These are phyloP conservation scores for Penicillium janthinellum DNA, from an alignment of 2,329 filamentous ascomycete genomes.

Conservation along the genomic window DNA sequence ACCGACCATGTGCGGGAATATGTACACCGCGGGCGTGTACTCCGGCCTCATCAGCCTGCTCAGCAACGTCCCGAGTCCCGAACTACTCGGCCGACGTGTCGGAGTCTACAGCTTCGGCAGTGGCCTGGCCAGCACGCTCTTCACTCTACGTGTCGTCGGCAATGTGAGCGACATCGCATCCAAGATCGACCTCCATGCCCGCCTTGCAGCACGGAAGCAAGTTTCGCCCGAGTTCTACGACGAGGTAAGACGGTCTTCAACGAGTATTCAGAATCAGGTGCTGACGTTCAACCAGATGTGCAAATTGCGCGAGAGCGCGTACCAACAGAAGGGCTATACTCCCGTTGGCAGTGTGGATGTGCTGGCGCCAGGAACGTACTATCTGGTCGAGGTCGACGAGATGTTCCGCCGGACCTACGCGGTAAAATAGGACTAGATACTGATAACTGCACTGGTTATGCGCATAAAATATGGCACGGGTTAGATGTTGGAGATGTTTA, in stretches of 20 bases:
- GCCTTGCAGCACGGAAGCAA: conserved; percentile 4
- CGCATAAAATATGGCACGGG: no score
- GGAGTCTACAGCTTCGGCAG: conserved; percentile 10
- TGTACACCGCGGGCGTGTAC: conserved; percentile 51
- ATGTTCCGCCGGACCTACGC: background rate
- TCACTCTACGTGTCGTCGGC: conserved; percentile 4
- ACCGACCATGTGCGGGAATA: conserved; percentile 71
- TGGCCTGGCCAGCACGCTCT: conserved; percentile 9
- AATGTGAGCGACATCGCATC: conserved; percentile 5
- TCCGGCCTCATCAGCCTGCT: conserved; percentile 5
- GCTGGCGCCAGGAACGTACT: conserved; percentile 1
- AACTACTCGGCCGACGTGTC: background rate
- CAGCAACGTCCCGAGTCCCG: background rate
- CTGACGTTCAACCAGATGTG: conserved; percentile 2
- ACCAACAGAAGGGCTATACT: conserved; percentile 2
- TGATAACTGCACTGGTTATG: no score
- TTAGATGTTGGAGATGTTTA: no score
- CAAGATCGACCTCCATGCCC: conserved; percentile 11
- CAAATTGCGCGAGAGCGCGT: conserved; percentile 1
- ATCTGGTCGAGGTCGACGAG: background rate
- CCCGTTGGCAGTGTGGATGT: conserved; percentile 4
- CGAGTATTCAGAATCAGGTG: background rate
- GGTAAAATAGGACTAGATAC: background rate
- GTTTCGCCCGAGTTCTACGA: conserved; percentile 8
- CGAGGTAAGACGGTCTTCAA: background rate